Evolutionary conservation across 768 basidiomycete species (phyloP).

Genomic region (Cyathus striatus): DNA sequence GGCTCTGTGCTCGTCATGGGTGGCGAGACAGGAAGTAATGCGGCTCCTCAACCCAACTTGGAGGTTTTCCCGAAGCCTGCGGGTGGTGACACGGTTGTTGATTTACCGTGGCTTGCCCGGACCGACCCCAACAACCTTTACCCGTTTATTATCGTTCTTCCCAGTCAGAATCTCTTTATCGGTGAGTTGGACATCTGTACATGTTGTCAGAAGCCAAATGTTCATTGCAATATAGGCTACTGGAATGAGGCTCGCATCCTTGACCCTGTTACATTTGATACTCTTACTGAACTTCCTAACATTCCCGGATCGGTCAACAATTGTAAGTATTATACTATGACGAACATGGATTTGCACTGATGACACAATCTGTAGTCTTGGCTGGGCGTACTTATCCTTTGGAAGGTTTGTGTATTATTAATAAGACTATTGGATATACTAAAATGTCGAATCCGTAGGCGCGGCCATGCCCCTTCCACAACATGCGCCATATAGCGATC

Average conservation of each 20-base stretch:
- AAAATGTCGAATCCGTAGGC: conserved; percentile 17
- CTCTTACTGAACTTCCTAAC: conserved; percentile 57
- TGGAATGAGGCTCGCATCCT: conserved; percentile 80
- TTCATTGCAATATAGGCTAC: conserved; percentile 41
- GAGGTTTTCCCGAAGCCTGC: conserved; percentile 66
- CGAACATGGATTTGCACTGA: neutral
- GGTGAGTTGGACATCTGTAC: conserved; percentile 41
- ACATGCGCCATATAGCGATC: conserved; percentile 67
- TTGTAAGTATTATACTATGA: conserved; percentile 25
- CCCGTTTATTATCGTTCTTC: conserved; percentile 70
- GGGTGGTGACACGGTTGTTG: conserved; percentile 56
- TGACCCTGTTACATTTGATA: conserved; percentile 60
- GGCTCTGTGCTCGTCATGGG: conserved; percentile 72
- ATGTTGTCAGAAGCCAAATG: neutral
- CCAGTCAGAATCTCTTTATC: conserved; percentile 64
- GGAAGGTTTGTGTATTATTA: conserved; percentile 32
- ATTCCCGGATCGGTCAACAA: conserved; percentile 72
- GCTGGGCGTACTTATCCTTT: conserved; percentile 76
- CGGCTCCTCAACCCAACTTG: conserved; percentile 56
- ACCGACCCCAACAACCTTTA: conserved; percentile 82
- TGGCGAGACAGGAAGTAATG: conserved; percentile 72
- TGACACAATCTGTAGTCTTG: conserved; percentile 30
- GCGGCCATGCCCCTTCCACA: conserved; percentile 67
- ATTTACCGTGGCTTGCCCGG: conserved; percentile 61
- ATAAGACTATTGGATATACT: neutral